Evolutionary conservation across 495 filamentous ascomycete genomes (phyloP), one percentile per base, ranked within the genome.

Genomic region (Pyronema omphalodes): DNA sequence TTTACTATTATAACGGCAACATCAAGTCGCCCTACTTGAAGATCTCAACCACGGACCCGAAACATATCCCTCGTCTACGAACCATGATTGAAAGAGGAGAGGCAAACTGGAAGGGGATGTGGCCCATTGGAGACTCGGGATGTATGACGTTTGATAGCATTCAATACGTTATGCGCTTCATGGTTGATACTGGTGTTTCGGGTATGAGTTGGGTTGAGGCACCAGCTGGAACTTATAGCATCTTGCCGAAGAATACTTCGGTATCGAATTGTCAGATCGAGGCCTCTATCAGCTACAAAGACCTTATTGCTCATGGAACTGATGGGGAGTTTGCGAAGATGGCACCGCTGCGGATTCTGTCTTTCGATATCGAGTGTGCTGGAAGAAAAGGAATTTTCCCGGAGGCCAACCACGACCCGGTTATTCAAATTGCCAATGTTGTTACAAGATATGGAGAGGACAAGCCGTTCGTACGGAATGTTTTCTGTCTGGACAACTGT

Each of bases 201-300:
- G 91, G 91, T 40, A 99, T 99, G 91, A 87, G 88, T 3, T 99
- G 91, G 91, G 86, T 96, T 1, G 86, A 94, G 68, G 86, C 81
- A 7, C 80, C 83, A 43, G 75, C 82, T 0, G 73, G 71, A 18
- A 78, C 79, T 59, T 99, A 93, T 68, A 68, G 71, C 33, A 70
- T 94, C 53, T 67, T 93, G 17, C 54, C 71, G 0, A 56, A 69
- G 3, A 56, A 67, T 46, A 73, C 85, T 47, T 74, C 77, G 50
- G 78, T 88, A 29, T 95, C 89, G 12, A 94, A 83, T 59, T 96
- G 91, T 61, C 91, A 99, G 66, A 88, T 99, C 55, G 91, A 99
- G 66, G 91, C 93, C 19, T 70, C 76, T 37, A 74, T 91, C 15
- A 79, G 83, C 68, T 95, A 88, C 60, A 70, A 68, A 54, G 79